These are phyloP conservation scores for Massarina eburnea DNA, from an alignment of 2,329 filamentous ascomycete species.

Conservation along the genomic window DNA sequence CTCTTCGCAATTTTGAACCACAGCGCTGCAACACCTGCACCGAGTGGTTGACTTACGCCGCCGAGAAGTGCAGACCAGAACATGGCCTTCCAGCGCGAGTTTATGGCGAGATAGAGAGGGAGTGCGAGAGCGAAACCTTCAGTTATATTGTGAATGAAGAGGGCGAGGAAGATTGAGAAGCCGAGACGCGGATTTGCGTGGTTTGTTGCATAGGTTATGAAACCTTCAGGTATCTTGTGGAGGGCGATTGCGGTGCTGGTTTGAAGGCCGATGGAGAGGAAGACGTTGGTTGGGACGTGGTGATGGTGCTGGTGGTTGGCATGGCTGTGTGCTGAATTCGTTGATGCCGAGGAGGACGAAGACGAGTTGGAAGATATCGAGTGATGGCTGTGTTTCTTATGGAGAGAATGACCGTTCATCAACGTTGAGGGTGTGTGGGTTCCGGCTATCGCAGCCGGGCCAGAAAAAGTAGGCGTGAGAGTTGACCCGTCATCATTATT, in stretches of 20 bases:
- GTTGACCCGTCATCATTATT: constrained; percentile 27
- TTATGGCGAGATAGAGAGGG: constrained; percentile 87
- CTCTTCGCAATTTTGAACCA: constrained; percentile 76
- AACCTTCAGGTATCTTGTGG: constrained; percentile 88
- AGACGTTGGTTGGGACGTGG: constrained; percentile 91
- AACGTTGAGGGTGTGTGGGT: constrained; percentile 18
- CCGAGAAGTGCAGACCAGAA: constrained; percentile 81
- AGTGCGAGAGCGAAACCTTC: constrained; percentile 95
- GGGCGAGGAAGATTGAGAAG: constrained; percentile 87
- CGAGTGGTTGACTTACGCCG: constrained; percentile 82
- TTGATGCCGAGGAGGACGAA: constrained; percentile 1
- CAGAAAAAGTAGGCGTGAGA: constrained; percentile 25
- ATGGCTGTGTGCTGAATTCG: constrained; percentile 6
- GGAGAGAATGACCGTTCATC: constrained; percentile 9
- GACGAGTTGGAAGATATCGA: constrained; percentile 20
- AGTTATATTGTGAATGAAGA: constrained; percentile 97
- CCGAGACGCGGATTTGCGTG: constrained; percentile 89
- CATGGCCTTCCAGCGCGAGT: constrained; percentile 79
- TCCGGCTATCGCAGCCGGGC: constrained; percentile 27
- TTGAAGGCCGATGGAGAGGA: constrained; percentile 91
- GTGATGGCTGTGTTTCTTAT: constrained; percentile 17
- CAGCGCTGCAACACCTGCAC: constrained; percentile 78
- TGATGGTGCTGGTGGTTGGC: constrained; percentile 73
- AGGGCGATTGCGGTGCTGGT: constrained; percentile 93
- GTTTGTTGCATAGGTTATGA: constrained; percentile 94